These are phyloP conservation scores for Cutaneotrichosporon sp. DNA, from an alignment of 1,284 basidiomycete species.

Conservation along the genomic window DNA sequence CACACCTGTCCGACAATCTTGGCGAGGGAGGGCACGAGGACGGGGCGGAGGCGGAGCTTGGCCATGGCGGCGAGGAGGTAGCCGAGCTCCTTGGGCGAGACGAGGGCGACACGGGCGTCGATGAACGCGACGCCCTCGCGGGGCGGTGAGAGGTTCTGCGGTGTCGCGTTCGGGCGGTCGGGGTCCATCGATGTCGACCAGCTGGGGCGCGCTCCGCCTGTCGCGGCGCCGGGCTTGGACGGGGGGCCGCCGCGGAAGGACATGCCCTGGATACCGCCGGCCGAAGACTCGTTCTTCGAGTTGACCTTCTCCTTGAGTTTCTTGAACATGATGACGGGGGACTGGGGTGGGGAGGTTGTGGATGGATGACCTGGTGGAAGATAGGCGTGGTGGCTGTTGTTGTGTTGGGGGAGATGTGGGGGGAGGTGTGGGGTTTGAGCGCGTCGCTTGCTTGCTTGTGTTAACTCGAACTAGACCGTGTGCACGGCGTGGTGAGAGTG, in stretches of 20 bases:
- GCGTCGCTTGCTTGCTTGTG: too few species aligned
- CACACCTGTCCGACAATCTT: conserved; percentile 23
- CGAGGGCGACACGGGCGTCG: conserved; percentile 20
- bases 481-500: too few species aligned
- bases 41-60: conserved; percentile 19
- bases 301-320: conserved; percentile 17
- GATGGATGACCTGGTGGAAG: not conserved
- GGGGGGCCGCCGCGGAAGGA: conserved; percentile 16
- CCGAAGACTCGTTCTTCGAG: not conserved
- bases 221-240: conserved; percentile 4
- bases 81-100: conserved; percentile 20
- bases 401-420: not conserved
- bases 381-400: not conserved
- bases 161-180: conserved; percentile 10
- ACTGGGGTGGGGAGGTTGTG: not conserved
- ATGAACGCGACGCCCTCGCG: conserved; percentile 23
- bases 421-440: too few species aligned
- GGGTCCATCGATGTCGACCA: conserved; percentile 22
- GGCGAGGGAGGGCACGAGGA: conserved; percentile 22
- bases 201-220: conserved; percentile 10
- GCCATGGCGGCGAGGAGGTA: conserved; percentile 21
- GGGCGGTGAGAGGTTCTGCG: conserved; percentile 7
- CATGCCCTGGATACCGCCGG: conserved; percentile 13
- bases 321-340: conserved; percentile 15
- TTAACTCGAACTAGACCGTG: too few species aligned